phyloP scores from a whole-genome alignment of 2,329 filamentous ascomycete genomes.

The Clonostachys solani region DNA sequence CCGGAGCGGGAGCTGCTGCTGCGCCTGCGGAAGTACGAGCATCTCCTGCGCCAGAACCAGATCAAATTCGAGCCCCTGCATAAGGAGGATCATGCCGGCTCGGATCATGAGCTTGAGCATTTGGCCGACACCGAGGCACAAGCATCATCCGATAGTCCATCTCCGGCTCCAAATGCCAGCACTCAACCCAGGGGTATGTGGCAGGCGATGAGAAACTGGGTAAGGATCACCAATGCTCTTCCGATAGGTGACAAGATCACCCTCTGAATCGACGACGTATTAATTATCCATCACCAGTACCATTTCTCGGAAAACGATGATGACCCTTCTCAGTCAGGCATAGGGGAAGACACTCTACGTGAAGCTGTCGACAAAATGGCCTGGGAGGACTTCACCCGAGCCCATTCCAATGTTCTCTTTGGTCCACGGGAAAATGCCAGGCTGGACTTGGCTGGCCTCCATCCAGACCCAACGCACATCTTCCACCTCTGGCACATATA shows the following conservation, averaged over 20 bases:
- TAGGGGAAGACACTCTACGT: too few relatives aligned
- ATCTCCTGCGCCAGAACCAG: conserved; percentile 47
- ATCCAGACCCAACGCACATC: conserved; percentile 39
- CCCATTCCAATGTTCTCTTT: conserved; percentile 47
- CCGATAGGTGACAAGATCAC: too few relatives aligned
- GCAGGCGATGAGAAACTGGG: too few relatives aligned
- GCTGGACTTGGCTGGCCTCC: conserved; percentile 43
- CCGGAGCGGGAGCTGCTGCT: conserved; percentile 55
- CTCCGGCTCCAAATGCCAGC: too few relatives aligned
- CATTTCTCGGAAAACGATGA: neutral
- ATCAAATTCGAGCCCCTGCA: conserved; percentile 47
- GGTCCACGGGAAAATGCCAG: conserved; percentile 28
- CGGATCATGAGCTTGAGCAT: neutral
- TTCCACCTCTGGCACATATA: conserved; percentile 54
- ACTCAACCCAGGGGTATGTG: too few relatives aligned
- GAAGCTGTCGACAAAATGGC: conserved; percentile 29
- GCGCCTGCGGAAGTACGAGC: conserved; percentile 52
- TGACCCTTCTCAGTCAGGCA: neutral
- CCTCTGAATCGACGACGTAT: too few relatives aligned
- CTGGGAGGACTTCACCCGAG: conserved; percentile 35
- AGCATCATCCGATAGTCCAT: too few relatives aligned
- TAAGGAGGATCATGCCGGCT: conserved; percentile 1
- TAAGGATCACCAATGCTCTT: too few relatives aligned
- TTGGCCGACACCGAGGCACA: too few relatives aligned
- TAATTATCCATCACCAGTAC: neutral